Percentiles rank a stretch among this genome's conserved stretches.
Evolutionary conservation across 768 basidiomycete species (phyloP).

Genomic region (Lanmaoa pseudosensibilis): DNA sequence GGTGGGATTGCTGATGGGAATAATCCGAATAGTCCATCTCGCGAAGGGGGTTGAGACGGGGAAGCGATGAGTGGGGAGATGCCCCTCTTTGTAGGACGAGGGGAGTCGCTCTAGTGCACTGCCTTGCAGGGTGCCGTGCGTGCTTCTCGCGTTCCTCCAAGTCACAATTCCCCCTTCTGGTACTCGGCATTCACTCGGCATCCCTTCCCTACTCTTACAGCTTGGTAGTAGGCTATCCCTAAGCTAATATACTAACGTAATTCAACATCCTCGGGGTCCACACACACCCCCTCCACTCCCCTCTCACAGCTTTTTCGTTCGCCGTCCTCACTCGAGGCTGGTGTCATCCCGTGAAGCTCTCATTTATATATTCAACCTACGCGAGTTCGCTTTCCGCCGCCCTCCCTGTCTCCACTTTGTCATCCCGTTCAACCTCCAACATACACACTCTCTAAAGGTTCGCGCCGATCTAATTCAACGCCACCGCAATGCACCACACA

Average conservation of each 20-base stretch:
- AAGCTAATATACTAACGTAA: too few species aligned
- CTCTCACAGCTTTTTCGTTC: not conserved
- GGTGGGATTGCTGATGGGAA: slow-evolving; percentile 38
- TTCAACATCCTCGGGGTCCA: not conserved
- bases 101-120: slow-evolving; percentile 12
- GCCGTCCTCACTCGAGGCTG: not conserved
- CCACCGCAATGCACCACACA: not conserved
- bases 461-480: slow-evolving; percentile 2
- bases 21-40: slow-evolving; percentile 27
- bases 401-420: not conserved
- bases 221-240: slow-evolving; percentile 8
- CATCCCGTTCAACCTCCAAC: not conserved
- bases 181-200: slow-evolving; percentile 9
- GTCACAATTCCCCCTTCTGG: slow-evolving; percentile 3
- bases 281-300: not conserved
- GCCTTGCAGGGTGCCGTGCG: slow-evolving; percentile 9
- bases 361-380: not conserved
- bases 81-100: slow-evolving; percentile 10
- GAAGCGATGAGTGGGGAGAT: not conserved
- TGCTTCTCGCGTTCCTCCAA: slow-evolving; percentile 1
- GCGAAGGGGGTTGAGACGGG: not conserved
- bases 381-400: too few species aligned
- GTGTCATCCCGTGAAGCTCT: slow-evolving; percentile 3
- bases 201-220: slow-evolving; percentile 5
- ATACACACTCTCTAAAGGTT: not conserved